Evolutionary conservation across 2,329 filamentous ascomycete species (phyloP), one percentile per base, ranked within the genome.

Genomic region (Sporothrix pallida): DNA sequence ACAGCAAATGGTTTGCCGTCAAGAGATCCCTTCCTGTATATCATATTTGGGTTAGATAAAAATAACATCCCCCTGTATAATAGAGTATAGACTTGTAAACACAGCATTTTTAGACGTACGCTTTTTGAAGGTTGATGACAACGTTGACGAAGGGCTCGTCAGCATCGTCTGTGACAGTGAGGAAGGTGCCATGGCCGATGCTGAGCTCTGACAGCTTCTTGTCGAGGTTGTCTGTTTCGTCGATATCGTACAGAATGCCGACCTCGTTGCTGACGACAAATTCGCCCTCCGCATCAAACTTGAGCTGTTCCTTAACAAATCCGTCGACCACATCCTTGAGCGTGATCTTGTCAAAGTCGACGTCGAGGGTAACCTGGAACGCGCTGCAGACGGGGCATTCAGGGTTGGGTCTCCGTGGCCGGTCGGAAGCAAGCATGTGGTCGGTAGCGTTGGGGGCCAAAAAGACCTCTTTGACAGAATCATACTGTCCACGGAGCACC

Each of bases 81-180:
- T 54, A 42, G 23, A 8, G 7, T 42, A 9, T 17, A 20, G 2
- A 8, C 8, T 13, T 17, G 52, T 17, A 9, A 15, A 54, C 54
- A 63, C 37, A 4, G 15, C 3, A 8, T 37, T 44, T 3, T 62
- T 1, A 46, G 8, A 82, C 87, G 72, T 85, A 91, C 88, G 86
- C 84, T 80, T 90, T 87, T 77, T 90, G 86, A 71, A 74, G 52
- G 76, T 89, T 87, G 15, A 98, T 84, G 70, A 95, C 87, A 1
- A 98, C 86, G 76, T 98, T 95, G 72, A 97, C 91, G 75, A 92
- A 91, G 0, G 92, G 87, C 67, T 89, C 86, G 0, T 91, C 87
- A 58, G 93, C 92, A 65, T 94, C 92, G 73, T 97, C 96, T n/a
- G 92, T 90, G 71, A 98, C 84, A 0, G 93, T 97, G 76, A 98